Base-by-base conservation (phyloP, 2,329 filamentous ascomycete species). In the Bimuria novae-zelandiae region DNA sequence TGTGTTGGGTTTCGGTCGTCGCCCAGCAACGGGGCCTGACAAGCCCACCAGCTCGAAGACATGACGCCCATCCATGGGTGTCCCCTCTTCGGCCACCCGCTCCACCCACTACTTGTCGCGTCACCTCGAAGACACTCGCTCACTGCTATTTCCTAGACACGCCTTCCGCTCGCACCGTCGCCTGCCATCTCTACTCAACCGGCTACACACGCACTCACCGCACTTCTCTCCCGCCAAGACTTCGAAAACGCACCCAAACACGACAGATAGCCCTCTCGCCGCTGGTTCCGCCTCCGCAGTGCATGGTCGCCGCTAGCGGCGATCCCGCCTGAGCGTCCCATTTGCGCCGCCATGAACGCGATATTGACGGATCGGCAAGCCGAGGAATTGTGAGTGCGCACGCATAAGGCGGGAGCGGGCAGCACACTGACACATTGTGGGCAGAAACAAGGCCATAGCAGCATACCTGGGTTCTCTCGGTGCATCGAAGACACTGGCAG, bases 381-480 rank as follows among this genome's bases (percentile, higher is more conserved):
- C 60, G 90, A 94, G 77, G 90, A 94, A 82, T 86, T 94, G 89
- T 93, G 82, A 76, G 88, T 82, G 57, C 49, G 25, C 56, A 43
- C 23, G 17, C 16, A 45, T n/a, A n/a, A n/a, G 55, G 51, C 32
- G 49, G 42, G 51, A 48, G 30, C 14, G n/a, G 23, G 29, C 44
- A 41, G n/a, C 16, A 25, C 49, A 52, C 57, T 59, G 50, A 59
- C 55, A 54, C 22, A 14, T 22, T 19, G 41, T 47, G 30, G 19
- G 22, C 76, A 95, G 91, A 70, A 90, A 97, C 81, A 96, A 96
- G 79, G 90, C 92, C 59, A 91, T 97, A 64, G 89, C 96, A 70
- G 91, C 92, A 63, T 97, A 97, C 73, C 81, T 96, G 17, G 82
- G 85, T 41, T 86, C 89, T 29, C 87, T 84, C 70, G 88, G 88